A percentile compares a stretch with the other conserved stretches of the same genome.
Conservation (phyloP, 148 eudicot genomes). For the Fagopyrum tataricum region DNA sequence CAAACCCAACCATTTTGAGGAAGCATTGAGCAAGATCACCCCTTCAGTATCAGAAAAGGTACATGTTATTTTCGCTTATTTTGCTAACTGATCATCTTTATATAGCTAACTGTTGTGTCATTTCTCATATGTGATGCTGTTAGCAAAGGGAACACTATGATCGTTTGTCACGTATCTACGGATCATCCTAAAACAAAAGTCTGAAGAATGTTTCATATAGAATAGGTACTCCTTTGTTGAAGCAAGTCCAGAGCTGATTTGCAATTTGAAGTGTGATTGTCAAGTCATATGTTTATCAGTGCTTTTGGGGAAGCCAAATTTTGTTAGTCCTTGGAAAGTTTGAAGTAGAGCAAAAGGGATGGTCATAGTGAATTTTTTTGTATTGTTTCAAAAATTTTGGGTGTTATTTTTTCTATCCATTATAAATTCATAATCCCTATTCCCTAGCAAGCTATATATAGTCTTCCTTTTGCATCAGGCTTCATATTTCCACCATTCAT, state of each 20-base stretch:
- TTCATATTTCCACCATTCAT: no score
- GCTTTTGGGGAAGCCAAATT: not conserved
- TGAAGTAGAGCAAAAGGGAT: not conserved
- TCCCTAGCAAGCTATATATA: no score
- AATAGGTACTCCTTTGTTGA: conserved; percentile 3
- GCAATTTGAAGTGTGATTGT: no score
- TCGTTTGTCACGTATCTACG: not conserved
- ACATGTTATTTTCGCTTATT: not conserved
- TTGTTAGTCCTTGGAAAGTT: conserved; percentile 3
- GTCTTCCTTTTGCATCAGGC: not conserved
- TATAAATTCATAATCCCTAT: no score
- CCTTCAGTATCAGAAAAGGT: conserved; percentile 35
- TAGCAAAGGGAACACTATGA: conserved; percentile 7
- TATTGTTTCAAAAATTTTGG: no score
- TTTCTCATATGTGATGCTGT: not conserved
- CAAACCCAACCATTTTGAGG: conserved; percentile 32
- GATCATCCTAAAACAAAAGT: not conserved
- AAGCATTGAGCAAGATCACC: conserved; percentile 23
- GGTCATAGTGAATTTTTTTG: not conserved
- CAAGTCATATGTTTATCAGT: not conserved
- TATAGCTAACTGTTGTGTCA: not conserved
- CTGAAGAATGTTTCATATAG: not conserved
- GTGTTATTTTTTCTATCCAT: no score
- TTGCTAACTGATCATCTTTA: no score
- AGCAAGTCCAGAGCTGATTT: not conserved